Conservation (phyloP, 2,329 filamentous ascomycete species). For the Pseudogymnoascus sp. region DNA sequence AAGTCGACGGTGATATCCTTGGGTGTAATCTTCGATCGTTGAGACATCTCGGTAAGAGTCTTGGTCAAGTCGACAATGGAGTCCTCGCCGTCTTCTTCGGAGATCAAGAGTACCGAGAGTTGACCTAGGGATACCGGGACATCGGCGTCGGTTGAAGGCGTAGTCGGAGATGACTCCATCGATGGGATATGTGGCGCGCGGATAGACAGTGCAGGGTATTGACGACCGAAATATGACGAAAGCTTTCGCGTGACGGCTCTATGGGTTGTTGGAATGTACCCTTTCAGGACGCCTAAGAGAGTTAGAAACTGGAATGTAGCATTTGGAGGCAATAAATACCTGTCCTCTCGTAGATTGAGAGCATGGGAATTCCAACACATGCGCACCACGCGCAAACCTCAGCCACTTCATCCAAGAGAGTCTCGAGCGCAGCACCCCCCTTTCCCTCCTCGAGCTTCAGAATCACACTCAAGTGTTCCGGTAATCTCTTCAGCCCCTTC, state of each 20-base stretch:
- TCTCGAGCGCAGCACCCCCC: slow-evolving; percentile 68
- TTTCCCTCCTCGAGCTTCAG: slow-evolving; percentile 65
- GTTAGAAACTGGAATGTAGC: slow-evolving; percentile 16
- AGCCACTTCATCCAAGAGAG: slow-evolving; percentile 80
- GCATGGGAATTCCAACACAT: slow-evolving; percentile 75
- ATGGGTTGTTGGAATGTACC: slow-evolving; percentile 79
- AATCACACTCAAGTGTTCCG: slow-evolving; percentile 82
- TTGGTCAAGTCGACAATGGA: slow-evolving; percentile 93
- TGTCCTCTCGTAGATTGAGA: slow-evolving; percentile 88
- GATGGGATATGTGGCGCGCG: slow-evolving; percentile 63
- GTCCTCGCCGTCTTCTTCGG: slow-evolving; percentile 80
- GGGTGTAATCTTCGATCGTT: slow-evolving; percentile 73
- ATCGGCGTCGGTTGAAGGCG: slow-evolving; percentile 34
- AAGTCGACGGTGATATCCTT: slow-evolving; percentile 79
- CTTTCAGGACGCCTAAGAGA: slow-evolving; percentile 71
- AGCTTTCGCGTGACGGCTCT: slow-evolving; percentile 72
- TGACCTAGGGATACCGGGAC: slow-evolving; percentile 31
- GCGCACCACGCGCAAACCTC: slow-evolving; percentile 92
- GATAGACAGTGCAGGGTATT: slow-evolving; percentile 65
- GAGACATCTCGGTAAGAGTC: slow-evolving; percentile 90
- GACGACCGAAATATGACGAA: slow-evolving; percentile 74
- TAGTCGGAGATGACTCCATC: slow-evolving; percentile 42
- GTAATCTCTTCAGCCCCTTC: slow-evolving; percentile 62
- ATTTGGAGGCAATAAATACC: slow-evolving; percentile 47
- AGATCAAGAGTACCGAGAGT: slow-evolving; percentile 68